A percentile compares a stretch with the other conserved stretches of the same genome.
phyloP scores from a whole-genome alignment of 1,284 basidiomycete species.

The Termitomyces sp. region DNA sequence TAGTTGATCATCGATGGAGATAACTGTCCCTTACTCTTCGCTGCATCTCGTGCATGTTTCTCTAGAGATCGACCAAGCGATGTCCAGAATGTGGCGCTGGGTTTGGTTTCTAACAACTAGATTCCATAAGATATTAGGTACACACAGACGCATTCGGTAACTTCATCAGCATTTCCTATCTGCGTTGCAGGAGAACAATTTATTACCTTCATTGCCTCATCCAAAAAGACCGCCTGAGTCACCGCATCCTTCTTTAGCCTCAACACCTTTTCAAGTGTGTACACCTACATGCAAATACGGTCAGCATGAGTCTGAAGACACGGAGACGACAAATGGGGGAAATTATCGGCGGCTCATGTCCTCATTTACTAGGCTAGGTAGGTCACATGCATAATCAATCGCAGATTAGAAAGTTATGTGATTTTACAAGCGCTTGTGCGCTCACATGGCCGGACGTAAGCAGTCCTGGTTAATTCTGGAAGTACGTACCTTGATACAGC shows the following conservation, averaged over 20 bases:
- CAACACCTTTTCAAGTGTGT: constrained; percentile 91
- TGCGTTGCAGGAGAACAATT: not conserved
- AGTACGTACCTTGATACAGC: constrained; percentile 76
- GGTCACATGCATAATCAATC: not conserved
- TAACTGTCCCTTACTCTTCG: constrained; percentile 49
- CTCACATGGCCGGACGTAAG: not conserved
- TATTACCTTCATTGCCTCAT: constrained; percentile 83
- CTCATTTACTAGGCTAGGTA: not conserved
- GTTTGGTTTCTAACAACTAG: constrained; percentile 82
- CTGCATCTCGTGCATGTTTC: constrained; percentile 70
- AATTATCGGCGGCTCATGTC: not conserved
- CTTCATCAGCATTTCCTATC: not conserved
- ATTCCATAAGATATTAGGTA: not conserved
- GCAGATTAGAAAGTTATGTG: not conserved
- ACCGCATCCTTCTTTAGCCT: constrained; percentile 80
- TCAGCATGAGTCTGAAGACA: not conserved
- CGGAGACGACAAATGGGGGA: not conserved
- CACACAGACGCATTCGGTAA: not conserved
- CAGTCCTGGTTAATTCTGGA: not conserved
- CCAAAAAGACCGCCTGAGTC: constrained; percentile 78
- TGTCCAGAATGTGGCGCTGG: constrained; percentile 89
- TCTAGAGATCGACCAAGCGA: constrained; percentile 78
- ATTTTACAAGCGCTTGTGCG: constrained; percentile 8
- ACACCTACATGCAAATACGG: constrained; percentile 52
- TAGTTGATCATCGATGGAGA: not conserved